Base-by-base conservation (phyloP, 2,329 filamentous ascomycete species). In the Talaromyces amestolkiae region DNA sequence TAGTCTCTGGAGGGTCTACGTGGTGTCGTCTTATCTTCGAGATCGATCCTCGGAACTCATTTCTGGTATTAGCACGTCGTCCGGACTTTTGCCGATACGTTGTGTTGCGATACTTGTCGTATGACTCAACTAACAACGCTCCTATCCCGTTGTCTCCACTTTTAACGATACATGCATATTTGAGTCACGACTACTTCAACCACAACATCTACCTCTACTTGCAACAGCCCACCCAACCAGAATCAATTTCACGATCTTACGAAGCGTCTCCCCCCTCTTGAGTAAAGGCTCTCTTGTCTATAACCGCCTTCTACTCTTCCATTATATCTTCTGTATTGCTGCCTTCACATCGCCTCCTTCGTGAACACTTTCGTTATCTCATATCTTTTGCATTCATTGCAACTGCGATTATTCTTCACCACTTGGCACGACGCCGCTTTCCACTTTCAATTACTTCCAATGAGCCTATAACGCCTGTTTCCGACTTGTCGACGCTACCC, bases 401-500 rank as follows among this genome's bases (percentile, higher is more conserved):
- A 45, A 56, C 35, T 22, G 56, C 53, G 37, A 61, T 64, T 73
- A 77, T 73, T 72, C 27, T 65, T 63, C 41, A 54, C 41, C 49
- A 64, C 45, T 63, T 65, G 66, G 66, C 66, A 66, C 66, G 60
- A 68, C 63, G 66, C 66, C 66, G 33, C 15, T 37, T 61, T 43
- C 66, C 15, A 56, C 58, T 64, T 47, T 35, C 61, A 58, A 60
- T 64, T 59, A 77, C 69, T 75, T 74, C 75, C 71, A 74, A 78
- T 78, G 76, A 75, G 73, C 72, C 72, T 69, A 77, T 78, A 78
- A 78, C 76, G 74, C 74, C 77, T 75, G 72, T 70, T 69, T 65
- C 72, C 75, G 74, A 73, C 31, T 72, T 74, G 73, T 66, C 72
- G 70, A 77, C 72, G 65, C 72, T 70, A 70, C 70, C 68, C 67